These are phyloP conservation scores for Penicillium palitans DNA, from an alignment of 2,329 filamentous ascomycete species.

Conservation along the genomic window DNA sequence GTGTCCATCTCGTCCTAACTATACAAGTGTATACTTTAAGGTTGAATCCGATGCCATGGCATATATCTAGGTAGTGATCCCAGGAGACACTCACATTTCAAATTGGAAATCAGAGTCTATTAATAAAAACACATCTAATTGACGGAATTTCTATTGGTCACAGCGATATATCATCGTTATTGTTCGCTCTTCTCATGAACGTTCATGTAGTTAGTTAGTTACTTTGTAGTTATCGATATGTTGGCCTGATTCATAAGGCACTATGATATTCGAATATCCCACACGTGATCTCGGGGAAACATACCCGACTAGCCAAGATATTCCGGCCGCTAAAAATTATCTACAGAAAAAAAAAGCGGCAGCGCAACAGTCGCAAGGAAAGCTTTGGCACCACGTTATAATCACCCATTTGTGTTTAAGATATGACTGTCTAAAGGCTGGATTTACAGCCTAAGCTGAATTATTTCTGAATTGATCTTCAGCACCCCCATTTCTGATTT, in stretches of 20 bases:
- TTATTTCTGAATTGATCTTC: constrained; percentile 19
- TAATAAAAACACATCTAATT: too few relatives aligned
- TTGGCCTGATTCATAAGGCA: constrained; percentile 13
- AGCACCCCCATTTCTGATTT: constrained; percentile 14
- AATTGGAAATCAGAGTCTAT: neutral
- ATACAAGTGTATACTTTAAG: neutral
- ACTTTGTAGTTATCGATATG: neutral
- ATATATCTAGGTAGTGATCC: neutral
- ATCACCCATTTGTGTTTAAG: constrained; percentile 8
- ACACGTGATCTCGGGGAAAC: constrained; percentile 9
- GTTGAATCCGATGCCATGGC: neutral
- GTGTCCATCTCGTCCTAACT: neutral
- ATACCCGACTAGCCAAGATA: constrained; percentile 23
- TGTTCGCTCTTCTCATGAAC: neutral
- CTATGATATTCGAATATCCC: accelerated
- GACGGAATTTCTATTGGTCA: neutral
- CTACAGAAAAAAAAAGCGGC: constrained; percentile 31
- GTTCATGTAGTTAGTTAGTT: too few relatives aligned
- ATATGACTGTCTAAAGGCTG: constrained; percentile 28
- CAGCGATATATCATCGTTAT: neutral
- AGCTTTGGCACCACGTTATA: constrained; percentile 22
- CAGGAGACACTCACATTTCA: neutral
- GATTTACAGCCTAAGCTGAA: constrained; percentile 17
- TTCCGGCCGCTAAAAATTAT: constrained; percentile 34
- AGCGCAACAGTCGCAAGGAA: constrained; percentile 21